Percentiles rank a stretch among this genome's conserved stretches.
Evolutionary conservation across 352 stramenopile genomes (phyloP).

Genomic region (Aphanomyces cochlioides): DNA sequence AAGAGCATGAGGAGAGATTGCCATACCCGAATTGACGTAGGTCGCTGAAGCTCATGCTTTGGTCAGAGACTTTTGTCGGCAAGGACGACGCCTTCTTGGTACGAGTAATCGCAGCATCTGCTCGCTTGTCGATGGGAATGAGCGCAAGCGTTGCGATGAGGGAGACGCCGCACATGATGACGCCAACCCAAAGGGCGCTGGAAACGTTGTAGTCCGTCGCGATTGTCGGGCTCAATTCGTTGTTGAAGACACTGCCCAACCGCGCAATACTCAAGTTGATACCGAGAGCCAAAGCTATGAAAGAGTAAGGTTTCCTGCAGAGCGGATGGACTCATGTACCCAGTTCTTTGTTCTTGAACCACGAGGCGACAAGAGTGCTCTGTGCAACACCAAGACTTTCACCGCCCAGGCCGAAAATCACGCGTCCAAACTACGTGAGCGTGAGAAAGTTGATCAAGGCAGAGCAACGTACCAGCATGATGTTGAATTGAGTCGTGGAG

Average conservation of each 20-base stretch:
- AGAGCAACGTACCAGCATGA: slow-evolving; percentile 54
- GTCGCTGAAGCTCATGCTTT: slow-evolving; percentile 67
- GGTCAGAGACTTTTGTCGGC: slow-evolving; percentile 17
- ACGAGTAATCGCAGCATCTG: slow-evolving; percentile 37
- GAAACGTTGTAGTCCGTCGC: slow-evolving; percentile 61
- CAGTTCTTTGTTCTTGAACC: slow-evolving; percentile 92
- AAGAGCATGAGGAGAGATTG: not conserved
- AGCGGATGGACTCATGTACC: slow-evolving; percentile 33
- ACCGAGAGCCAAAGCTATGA: slow-evolving; percentile 81
- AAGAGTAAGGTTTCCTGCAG: not conserved
- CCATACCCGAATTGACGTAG: slow-evolving; percentile 62
- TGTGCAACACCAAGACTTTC: slow-evolving; percentile 89
- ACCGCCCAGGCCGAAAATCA: slow-evolving; percentile 90
- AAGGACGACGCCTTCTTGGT: slow-evolving; percentile 8
- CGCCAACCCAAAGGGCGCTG: slow-evolving; percentile 81
- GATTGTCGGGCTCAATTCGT: slow-evolving; percentile 81
- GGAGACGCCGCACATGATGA: slow-evolving; percentile 72
- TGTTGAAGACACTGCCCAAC: slow-evolving; percentile 91
- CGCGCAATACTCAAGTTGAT: slow-evolving; percentile 89
- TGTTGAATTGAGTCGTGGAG: slow-evolving; percentile 67
- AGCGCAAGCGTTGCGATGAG: slow-evolving; percentile 67
- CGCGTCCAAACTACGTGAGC: slow-evolving; percentile 63
- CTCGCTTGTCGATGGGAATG: slow-evolving; percentile 73
- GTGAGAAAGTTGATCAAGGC: slow-evolving; percentile 20
- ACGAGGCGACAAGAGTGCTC: slow-evolving; percentile 85